phyloP scores from a whole-genome alignment of 2,329 filamentous ascomycete genomes.

The Penicillium hordei region DNA sequence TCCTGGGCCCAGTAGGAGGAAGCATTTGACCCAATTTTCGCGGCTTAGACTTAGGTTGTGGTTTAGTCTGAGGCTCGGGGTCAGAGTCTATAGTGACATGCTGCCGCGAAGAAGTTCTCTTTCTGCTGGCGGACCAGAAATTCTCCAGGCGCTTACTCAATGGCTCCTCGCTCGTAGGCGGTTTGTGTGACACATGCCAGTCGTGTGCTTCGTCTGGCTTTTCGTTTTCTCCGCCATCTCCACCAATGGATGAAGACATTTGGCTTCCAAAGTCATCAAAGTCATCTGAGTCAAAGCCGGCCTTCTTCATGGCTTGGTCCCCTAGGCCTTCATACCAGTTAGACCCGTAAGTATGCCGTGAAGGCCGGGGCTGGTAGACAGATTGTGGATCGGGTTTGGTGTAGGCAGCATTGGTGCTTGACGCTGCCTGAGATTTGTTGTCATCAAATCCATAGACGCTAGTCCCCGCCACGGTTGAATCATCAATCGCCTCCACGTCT shows the following conservation, averaged over 20 bases:
- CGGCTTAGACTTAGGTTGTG: constrained; percentile 11
- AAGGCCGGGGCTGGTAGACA: constrained; percentile 26
- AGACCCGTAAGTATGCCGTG: constrained; percentile 27
- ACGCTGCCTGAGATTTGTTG: constrained; percentile 24
- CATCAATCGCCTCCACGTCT: constrained; percentile 46
- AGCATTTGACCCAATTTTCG: constrained; percentile 28
- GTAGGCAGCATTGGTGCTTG: constrained; percentile 20
- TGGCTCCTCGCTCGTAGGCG: constrained; percentile 32
- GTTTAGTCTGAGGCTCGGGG: constrained; percentile 3
- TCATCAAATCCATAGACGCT: constrained; percentile 41
- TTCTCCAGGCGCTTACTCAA: constrained; percentile 40
- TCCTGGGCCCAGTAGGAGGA: constrained; percentile 28
- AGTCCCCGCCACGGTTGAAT: constrained; percentile 43
- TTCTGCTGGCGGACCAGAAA: constrained; percentile 40
- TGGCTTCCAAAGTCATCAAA: constrained; percentile 32
- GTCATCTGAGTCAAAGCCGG: constrained; percentile 40
- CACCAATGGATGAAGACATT: constrained; percentile 30
- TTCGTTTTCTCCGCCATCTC: constrained; percentile 32
- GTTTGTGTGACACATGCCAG: constrained; percentile 31
- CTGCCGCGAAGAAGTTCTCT: constrained; percentile 11
- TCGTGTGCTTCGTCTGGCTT: constrained; percentile 30
- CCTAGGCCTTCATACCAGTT: constrained; percentile 38
- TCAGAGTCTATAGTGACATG: not conserved
- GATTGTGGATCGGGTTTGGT: constrained; percentile 23
- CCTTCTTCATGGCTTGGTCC: constrained; percentile 36